Percentiles rank a stretch among this genome's conserved stretches.
Evolutionary conservation across 2,329 filamentous ascomycete species (phyloP).

Genomic region (Cordyceps javanica): DNA sequence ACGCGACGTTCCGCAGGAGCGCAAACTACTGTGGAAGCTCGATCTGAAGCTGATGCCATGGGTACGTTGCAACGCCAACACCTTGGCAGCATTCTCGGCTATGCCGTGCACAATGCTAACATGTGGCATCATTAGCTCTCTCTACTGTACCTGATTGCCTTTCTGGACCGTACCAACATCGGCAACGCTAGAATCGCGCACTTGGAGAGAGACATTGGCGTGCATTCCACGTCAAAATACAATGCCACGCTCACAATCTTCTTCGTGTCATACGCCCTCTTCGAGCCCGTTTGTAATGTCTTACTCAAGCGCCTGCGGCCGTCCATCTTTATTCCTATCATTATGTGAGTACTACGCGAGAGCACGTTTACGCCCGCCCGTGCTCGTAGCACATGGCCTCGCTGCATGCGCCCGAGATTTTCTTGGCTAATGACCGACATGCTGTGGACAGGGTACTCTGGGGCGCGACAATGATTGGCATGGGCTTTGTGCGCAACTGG

Average conservation of each 20-base stretch:
- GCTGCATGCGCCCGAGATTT: neutral
- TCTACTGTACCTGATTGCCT: conserved; percentile 67
- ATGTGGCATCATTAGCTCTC: conserved; percentile 41
- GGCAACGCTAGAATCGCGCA: conserved; percentile 60
- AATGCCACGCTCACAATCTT: conserved; percentile 75
- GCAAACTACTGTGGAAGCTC: conserved; percentile 54
- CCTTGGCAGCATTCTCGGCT: neutral
- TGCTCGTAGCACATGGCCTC: neutral
- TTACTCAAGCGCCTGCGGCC: conserved; percentile 71
- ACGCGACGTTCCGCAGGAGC: conserved; percentile 41
- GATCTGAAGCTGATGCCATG: conserved; percentile 57
- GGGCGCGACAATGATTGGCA: conserved; percentile 64
- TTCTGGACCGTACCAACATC: conserved; percentile 72
- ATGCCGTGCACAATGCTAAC: neutral
- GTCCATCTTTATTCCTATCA: conserved; percentile 71
- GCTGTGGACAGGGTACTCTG: conserved; percentile 44
- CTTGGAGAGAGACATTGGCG: conserved; percentile 49
- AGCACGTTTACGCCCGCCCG: neutral
- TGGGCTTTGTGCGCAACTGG: conserved; percentile 60
- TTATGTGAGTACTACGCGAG: conserved; percentile 56
- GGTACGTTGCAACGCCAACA: conserved; percentile 24
- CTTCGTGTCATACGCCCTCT: conserved; percentile 77
- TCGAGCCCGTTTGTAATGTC: conserved; percentile 73
- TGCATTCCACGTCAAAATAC: conserved; percentile 57
- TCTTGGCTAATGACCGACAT: neutral